Percentiles rank a stretch among this genome's conserved stretches.
These are phyloP conservation scores for Penicillium sp. DNA, from an alignment of 2,329 filamentous ascomycete species.

Conservation along the genomic window DNA sequence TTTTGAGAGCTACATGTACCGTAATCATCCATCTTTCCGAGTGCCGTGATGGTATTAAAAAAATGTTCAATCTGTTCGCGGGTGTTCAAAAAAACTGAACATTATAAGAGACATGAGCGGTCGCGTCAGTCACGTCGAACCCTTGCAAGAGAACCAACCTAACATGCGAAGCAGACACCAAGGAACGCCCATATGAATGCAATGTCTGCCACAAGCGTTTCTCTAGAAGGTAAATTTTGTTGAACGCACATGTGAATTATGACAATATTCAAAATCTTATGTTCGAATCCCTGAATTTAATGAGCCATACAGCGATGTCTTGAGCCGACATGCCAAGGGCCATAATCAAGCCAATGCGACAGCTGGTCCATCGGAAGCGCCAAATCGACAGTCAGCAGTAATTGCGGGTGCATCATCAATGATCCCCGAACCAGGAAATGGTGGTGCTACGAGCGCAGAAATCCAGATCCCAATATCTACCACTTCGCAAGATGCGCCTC, in stretches of 20 bases:
- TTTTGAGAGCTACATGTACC: not conserved
- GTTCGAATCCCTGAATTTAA: conserved; percentile 10
- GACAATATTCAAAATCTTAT: not conserved
- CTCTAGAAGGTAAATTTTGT: conserved; percentile 48
- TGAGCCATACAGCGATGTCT: conserved; percentile 42
- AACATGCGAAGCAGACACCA: conserved; percentile 45
- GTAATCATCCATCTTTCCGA: conserved; percentile 7
- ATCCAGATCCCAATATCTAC: conserved; percentile 16
- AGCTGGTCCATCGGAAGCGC: conserved; percentile 25
- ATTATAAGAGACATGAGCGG: conserved; percentile 55
- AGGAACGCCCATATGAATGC: conserved; percentile 55
- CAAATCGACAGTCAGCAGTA: conserved; percentile 25
- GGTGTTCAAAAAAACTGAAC: conserved; percentile 56
- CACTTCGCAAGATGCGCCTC: conserved; percentile 26
- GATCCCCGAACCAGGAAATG: conserved; percentile 11
- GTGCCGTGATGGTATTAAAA: conserved; percentile 40
- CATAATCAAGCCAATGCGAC: conserved; percentile 35
- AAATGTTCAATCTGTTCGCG: conserved; percentile 51
- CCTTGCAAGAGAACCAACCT: not conserved
- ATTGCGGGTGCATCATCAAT: conserved; percentile 12
- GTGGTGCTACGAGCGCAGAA: conserved; percentile 8
- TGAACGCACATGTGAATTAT: not conserved
- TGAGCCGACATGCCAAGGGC: conserved; percentile 53
- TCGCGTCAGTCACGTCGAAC: conserved; percentile 46
- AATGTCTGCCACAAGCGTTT: conserved; percentile 54